A percentile compares a stretch with the other conserved stretches of the same genome.
phyloP scores from a whole-genome alignment of 2,329 filamentous ascomycete genomes.

The Xenosphaeropsis pyriputrescens region DNA sequence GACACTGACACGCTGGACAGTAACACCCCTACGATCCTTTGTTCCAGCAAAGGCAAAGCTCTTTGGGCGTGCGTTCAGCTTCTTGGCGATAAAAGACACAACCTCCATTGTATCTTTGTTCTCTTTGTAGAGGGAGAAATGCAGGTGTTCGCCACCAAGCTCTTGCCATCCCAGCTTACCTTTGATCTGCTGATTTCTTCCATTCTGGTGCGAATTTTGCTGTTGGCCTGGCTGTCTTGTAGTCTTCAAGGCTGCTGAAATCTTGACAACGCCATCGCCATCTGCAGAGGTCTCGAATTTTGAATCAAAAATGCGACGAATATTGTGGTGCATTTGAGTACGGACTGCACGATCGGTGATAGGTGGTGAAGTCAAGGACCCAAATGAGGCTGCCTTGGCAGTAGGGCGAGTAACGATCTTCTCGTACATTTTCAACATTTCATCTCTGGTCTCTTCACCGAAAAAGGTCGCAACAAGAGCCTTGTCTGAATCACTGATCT shows the following conservation, averaged over 20 bases:
- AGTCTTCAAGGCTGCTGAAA: constrained; percentile 30
- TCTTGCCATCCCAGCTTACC: constrained; percentile 45
- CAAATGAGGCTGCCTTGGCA: constrained; percentile 39
- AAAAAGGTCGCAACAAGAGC: constrained; percentile 29
- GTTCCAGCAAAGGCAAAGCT: constrained; percentile 56
- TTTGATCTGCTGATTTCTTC: constrained; percentile 10
- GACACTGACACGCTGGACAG: constrained; percentile 50
- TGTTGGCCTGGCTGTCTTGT: constrained; percentile 4
- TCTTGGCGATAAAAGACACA: constrained; percentile 42
- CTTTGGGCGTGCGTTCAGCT: constrained; percentile 41
- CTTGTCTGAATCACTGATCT: constrained; percentile 27
- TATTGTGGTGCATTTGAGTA: constrained; percentile 37
- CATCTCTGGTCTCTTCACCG: constrained; percentile 29
- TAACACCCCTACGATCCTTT: constrained; percentile 57
- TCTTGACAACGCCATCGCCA: constrained; percentile 38
- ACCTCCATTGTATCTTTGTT: constrained; percentile 70
- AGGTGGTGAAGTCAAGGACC: constrained; percentile 32
- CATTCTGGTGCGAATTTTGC: constrained; percentile 7
- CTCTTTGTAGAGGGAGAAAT: constrained; percentile 63
- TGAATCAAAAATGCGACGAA: constrained; percentile 49
- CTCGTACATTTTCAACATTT: constrained; percentile 38
- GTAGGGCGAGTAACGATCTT: constrained; percentile 35
- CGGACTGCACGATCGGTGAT: constrained; percentile 46
- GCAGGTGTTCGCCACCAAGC: constrained; percentile 53
- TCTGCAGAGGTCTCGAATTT: constrained; percentile 48